phyloP scores from a whole-genome alignment of 345 rosid genomes.

The Arabis hirsuta region DNA sequence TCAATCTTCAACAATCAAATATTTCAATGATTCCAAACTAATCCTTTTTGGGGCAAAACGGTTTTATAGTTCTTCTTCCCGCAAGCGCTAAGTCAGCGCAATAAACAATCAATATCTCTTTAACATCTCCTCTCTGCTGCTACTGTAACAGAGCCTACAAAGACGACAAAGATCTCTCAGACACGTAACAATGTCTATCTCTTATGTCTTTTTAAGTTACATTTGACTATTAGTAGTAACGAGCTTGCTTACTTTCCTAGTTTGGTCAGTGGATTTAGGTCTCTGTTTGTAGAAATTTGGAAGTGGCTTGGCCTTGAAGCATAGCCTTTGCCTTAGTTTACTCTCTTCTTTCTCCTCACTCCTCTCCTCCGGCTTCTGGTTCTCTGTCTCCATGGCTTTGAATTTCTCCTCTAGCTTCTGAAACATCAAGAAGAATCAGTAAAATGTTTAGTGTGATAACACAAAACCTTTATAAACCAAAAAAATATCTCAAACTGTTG shows the following conservation, averaged over 20 bases:
- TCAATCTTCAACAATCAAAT: constrained; percentile 1
- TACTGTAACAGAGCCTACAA: constrained; percentile 44
- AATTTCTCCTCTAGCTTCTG: constrained; percentile 87
- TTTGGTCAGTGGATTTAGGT: constrained; percentile 45
- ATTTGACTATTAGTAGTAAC: neutral
- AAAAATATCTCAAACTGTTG: neutral
- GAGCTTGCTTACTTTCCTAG: constrained; percentile 58
- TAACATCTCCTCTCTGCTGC: constrained; percentile 16
- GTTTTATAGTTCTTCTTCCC: neutral
- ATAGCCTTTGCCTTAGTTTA: constrained; percentile 63
- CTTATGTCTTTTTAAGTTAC: neutral
- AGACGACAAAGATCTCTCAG: constrained; percentile 16
- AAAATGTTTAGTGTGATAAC: neutral
- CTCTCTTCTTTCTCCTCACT: constrained; percentile 71
- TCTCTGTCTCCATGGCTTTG: constrained; percentile 56
- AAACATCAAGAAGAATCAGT: constrained; percentile 4
- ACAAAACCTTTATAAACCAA: neutral
- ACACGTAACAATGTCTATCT: neutral
- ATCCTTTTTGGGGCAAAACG: neutral
- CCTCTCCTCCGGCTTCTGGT: constrained; percentile 56
- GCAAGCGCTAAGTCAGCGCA: constrained; percentile 21
- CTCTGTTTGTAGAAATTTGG: constrained; percentile 83
- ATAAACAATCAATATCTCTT: constrained; percentile 14
- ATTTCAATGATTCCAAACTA: neutral
- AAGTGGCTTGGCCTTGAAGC: constrained; percentile 95